These are phyloP conservation scores for Edaphochlamys debaryana DNA, from an alignment of 139 green algal genomes.

Conservation along the genomic window DNA sequence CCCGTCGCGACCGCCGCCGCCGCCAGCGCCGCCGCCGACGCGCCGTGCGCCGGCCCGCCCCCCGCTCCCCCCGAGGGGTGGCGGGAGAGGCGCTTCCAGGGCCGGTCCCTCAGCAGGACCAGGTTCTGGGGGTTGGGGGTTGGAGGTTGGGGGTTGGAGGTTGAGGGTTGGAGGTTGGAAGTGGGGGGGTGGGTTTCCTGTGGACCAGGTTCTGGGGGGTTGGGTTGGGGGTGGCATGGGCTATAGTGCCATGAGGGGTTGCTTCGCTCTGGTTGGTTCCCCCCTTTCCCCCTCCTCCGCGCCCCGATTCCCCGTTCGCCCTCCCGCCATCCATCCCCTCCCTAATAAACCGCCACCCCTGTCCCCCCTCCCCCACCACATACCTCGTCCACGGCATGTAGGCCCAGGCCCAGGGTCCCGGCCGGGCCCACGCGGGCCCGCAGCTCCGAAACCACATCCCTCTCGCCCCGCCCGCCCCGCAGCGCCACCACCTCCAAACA, in stretches of 20 bases:
- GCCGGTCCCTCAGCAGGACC: conserved; percentile 1
- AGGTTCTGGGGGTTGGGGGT: neutral
- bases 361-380: neutral
- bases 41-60: neutral
- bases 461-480: neutral
- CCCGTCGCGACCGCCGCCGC: conserved; percentile 30
- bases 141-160: neutral
- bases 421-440: conserved; percentile 7
- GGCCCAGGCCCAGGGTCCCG: neutral
- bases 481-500: conserved; percentile 28
- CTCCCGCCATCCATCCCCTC: neutral
- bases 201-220: neutral
- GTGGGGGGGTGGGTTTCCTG: no score
- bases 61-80: neutral
- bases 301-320: neutral
- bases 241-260: neutral
- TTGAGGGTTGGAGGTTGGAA: no score
- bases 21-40: conserved; percentile 19
- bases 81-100: neutral
- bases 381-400: conserved; percentile 28
- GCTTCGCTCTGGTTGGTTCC: no score
- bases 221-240: no score
- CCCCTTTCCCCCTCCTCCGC: neutral
- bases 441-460: neutral
- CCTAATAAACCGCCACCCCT: neutral